These are phyloP conservation scores for Cladophialophora immunda DNA, from an alignment of 2,329 filamentous ascomycete species.

Conservation along the genomic window DNA sequence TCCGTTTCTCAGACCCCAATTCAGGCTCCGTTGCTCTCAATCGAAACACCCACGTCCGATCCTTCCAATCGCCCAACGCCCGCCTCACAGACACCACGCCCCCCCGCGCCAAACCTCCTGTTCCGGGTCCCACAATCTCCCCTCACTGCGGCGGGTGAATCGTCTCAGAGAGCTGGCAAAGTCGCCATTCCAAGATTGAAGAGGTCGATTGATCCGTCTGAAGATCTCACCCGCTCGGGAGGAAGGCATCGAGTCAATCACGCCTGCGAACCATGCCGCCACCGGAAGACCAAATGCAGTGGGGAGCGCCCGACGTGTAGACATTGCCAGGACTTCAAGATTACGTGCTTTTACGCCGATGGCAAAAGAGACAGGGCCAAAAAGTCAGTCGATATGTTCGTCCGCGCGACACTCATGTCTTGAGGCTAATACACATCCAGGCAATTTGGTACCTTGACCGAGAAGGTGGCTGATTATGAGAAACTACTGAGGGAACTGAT, in stretches of 20 bases:
- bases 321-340: slow-evolving; percentile 51
- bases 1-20: slow-evolving; percentile 16
- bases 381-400: slow-evolving; percentile 46
- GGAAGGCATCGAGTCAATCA: slow-evolving; percentile 43
- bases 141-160: slow-evolving; percentile 21
- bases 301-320: slow-evolving; percentile 52
- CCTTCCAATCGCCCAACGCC: slow-evolving; percentile 10
- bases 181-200: slow-evolving; percentile 46
- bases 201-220: slow-evolving; percentile 34
- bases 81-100: slow-evolving; percentile 17
- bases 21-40: slow-evolving; percentile 27
- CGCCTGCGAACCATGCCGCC: slow-evolving; percentile 54
- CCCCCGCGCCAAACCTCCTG: slow-evolving; percentile 16
- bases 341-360: slow-evolving; percentile 52
- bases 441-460: slow-evolving; percentile 50
- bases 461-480: slow-evolving; percentile 52
- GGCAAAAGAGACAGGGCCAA: slow-evolving; percentile 54
- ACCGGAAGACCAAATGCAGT: slow-evolving; percentile 55
- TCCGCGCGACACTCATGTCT: slow-evolving; percentile 10
- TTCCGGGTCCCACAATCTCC: slow-evolving; percentile 40
- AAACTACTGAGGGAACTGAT: slow-evolving; percentile 49
- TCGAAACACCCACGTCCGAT: slow-evolving; percentile 26
- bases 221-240: slow-evolving; percentile 29
- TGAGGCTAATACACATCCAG: slow-evolving; percentile 39
- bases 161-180: slow-evolving; percentile 36